phyloP scores from a whole-genome alignment of 805 yeast genomes.

The Pichia eremophila region DNA sequence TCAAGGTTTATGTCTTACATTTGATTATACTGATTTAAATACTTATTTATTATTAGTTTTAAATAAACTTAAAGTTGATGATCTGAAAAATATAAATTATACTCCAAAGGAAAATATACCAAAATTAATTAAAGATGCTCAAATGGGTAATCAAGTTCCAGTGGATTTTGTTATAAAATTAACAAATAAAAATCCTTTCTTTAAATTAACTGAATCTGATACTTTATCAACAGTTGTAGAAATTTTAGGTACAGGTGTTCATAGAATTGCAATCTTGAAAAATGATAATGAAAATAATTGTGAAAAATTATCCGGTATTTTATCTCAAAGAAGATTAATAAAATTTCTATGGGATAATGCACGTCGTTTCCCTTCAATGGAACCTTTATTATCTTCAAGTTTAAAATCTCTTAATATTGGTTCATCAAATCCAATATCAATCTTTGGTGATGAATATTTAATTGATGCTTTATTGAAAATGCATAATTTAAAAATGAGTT shows the following conservation, averaged over 20 bases:
- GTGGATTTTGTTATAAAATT: slow-evolving; percentile 79
- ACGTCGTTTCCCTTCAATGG: slow-evolving; percentile 73
- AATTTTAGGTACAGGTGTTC: slow-evolving; percentile 90
- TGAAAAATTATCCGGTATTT: slow-evolving; percentile 63
- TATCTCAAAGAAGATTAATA: slow-evolving; percentile 84
- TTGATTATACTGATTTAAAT: slow-evolving; percentile 87
- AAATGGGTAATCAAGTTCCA: slow-evolving; percentile 82
- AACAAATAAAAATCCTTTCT: slow-evolving; percentile 82
- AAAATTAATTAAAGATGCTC: slow-evolving; percentile 49
- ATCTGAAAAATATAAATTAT: slow-evolving; percentile 27
- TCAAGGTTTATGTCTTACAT: slow-evolving; percentile 49
- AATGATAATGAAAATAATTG: slow-evolving; percentile 14
- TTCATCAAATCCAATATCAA: slow-evolving; percentile 57
- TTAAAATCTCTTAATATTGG: slow-evolving; percentile 73
- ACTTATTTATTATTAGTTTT: slow-evolving; percentile 77
- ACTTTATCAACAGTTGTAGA: slow-evolving; percentile 69
- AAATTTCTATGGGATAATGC: slow-evolving; percentile 90
- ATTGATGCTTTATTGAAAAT: slow-evolving; percentile 81
- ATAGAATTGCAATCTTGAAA: slow-evolving; percentile 69
- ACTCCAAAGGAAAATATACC: slow-evolving; percentile 32
- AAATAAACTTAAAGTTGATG: slow-evolving; percentile 47
- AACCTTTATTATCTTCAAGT: slow-evolving; percentile 58
- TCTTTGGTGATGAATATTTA: slow-evolving; percentile 77
- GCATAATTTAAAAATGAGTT: slow-evolving; percentile 77
- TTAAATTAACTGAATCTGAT: slow-evolving; percentile 63